Percentiles rank a stretch among this genome's conserved stretches.
Evolutionary conservation across 495 filamentous ascomycete genomes (phyloP).

Genomic region (Hypomontagnella submonticulosa): DNA sequence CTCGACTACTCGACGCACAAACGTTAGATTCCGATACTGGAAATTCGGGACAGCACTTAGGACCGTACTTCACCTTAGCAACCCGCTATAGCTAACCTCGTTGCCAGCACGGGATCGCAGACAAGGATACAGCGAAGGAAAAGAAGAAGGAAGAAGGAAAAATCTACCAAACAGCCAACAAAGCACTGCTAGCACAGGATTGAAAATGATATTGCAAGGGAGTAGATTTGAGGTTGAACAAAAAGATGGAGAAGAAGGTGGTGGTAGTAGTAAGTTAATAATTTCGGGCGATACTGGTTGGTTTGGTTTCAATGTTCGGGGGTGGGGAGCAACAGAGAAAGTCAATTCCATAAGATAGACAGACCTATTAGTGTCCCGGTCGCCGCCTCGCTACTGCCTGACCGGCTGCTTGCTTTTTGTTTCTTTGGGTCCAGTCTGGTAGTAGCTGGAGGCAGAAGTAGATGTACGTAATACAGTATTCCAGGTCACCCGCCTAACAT

Average conservation of each 20-base stretch:
- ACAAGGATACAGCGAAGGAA: neutral
- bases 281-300: no score
- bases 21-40: neutral
- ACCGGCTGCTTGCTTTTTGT: constrained; percentile 8
- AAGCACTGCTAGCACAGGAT: constrained; percentile 2
- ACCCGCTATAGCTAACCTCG: constrained; percentile 7
- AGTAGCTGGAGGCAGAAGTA: constrained; percentile 36
- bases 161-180: constrained; percentile 7
- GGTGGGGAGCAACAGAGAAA: constrained; percentile 13
- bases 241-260: neutral
- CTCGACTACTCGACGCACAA: constrained; percentile 12
- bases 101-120: constrained; percentile 26
- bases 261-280: neutral
- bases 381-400: neutral
- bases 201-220: constrained; percentile 18
- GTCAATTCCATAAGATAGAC: constrained; percentile 5
- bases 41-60: neutral
- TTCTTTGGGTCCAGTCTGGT: neutral
- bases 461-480: constrained; percentile 31
- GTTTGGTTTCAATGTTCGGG: no score
- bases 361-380: no score
- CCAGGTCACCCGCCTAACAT: no score
- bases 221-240: neutral
- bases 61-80: no score
- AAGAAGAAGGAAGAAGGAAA: constrained; percentile 1